These are phyloP conservation scores for Colletotrichum phormii DNA, from an alignment of 2,329 filamentous ascomycete species.

Conservation along the genomic window DNA sequence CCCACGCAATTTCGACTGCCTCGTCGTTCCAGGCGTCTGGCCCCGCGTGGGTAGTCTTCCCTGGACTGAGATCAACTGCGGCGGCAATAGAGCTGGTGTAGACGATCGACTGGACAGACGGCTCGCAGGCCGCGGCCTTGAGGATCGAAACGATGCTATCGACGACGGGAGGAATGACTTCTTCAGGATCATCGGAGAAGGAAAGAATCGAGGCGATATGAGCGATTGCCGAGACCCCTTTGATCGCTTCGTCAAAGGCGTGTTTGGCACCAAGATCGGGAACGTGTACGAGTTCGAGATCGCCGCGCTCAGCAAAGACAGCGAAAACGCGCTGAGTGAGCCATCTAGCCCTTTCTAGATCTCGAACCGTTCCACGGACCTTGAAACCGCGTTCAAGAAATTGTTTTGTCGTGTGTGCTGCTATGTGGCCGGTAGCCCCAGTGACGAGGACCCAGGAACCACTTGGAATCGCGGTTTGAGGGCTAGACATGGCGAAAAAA, in stretches of 20 bases:
- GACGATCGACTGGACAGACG: too few relatives aligned
- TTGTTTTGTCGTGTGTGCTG: conserved; percentile 51
- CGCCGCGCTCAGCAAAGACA: background rate
- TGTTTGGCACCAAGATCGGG: background rate
- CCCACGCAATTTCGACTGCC: too few relatives aligned
- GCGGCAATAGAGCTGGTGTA: too few relatives aligned
- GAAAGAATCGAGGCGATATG: background rate
- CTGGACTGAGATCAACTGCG: too few relatives aligned
- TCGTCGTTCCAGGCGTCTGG: too few relatives aligned
- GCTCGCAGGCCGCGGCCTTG: too few relatives aligned
- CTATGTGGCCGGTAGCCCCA: conserved; percentile 55
- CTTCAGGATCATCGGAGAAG: background rate
- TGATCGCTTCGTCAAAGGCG: background rate
- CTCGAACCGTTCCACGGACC: conserved; percentile 57
- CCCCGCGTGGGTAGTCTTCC: too few relatives aligned
- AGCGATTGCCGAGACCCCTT: background rate
- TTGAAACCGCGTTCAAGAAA: conserved; percentile 52
- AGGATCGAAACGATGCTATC: too few relatives aligned
- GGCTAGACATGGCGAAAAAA: too few relatives aligned
- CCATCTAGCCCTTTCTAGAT: conserved; percentile 47
- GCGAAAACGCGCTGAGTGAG: conserved; percentile 17
- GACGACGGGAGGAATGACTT: too few relatives aligned
- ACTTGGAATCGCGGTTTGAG: conserved; percentile 6
- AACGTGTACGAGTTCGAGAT: background rate
- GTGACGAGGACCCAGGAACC: conserved; percentile 53